Evolutionary conservation across 805 yeast genomes (phyloP).

Genomic region (Naumovozyma baii): DNA sequence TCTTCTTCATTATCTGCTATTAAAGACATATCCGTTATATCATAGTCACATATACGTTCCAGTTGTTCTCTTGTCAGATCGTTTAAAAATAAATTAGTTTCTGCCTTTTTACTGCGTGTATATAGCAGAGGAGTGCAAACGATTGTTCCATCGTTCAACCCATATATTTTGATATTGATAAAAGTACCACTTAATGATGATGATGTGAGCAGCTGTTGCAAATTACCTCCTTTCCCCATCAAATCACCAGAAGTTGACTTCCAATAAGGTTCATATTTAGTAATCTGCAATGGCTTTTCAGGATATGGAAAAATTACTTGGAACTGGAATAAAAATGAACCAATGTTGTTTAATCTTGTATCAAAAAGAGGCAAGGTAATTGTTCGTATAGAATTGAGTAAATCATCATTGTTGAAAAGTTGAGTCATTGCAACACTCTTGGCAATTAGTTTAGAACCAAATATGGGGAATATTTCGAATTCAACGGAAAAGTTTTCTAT

Average conservation of each 20-base stretch:
- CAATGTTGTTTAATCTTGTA: slow-evolving; percentile 68
- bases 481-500: slow-evolving; percentile 69
- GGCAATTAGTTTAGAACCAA: slow-evolving; percentile 87
- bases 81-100: slow-evolving; percentile 48
- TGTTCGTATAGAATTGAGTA: slow-evolving; percentile 31
- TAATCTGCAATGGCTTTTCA: slow-evolving; percentile 75
- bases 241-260: slow-evolving; percentile 48
- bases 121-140: slow-evolving; percentile 62
- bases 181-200: slow-evolving; percentile 83
- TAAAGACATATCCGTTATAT: slow-evolving; percentile 14
- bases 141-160: slow-evolving; percentile 77
- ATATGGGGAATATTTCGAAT: slow-evolving; percentile 86
- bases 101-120: slow-evolving; percentile 39
- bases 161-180: slow-evolving; percentile 55
- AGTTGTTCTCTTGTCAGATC: slow-evolving; percentile 37
- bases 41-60: slow-evolving; percentile 24
- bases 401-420: slow-evolving; percentile 32
- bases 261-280: slow-evolving; percentile 87
- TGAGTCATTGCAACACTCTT: slow-evolving; percentile 70
- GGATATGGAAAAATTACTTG: slow-evolving; percentile 84
- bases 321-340: slow-evolving; percentile 66
- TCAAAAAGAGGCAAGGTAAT: slow-evolving; percentile 68
- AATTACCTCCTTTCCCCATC: background rate
- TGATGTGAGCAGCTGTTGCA: slow-evolving; percentile 59
- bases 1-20: slow-evolving; percentile 18